These are phyloP conservation scores for Exidia glandulosa DNA, from an alignment of 768 basidiomycete genomes.

Conservation along the genomic window DNA sequence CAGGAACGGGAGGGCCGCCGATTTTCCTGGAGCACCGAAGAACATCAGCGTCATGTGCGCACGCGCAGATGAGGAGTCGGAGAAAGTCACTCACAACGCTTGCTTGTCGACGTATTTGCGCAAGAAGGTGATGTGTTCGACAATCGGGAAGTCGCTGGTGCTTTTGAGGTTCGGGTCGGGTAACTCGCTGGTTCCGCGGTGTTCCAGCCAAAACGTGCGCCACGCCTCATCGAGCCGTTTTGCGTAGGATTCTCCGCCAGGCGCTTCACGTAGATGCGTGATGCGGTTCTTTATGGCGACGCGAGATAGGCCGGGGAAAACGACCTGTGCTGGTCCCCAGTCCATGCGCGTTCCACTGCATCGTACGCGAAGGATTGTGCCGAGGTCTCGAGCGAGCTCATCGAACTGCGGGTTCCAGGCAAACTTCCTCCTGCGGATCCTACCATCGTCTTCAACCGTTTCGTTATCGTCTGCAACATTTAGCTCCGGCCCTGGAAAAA, in stretches of 20 bases:
- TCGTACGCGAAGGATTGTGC: conserved; percentile 70
- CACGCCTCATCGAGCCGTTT: conserved; percentile 73
- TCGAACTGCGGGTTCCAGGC: conserved; percentile 83
- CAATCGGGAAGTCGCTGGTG: conserved; percentile 66
- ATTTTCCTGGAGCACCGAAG: conserved; percentile 44
- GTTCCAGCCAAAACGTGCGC: conserved; percentile 64
- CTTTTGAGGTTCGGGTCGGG: conserved; percentile 62
- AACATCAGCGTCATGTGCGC: conserved; percentile 25
- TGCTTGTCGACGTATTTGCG: conserved; percentile 77
- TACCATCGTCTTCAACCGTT: not conserved
- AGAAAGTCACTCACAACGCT: conserved; percentile 42
- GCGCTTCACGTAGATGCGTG: conserved; percentile 44
- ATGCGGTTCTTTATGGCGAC: conserved; percentile 65
- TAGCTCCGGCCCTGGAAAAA: no score
- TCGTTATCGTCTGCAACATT: not conserved
- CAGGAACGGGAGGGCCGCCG: not conserved
- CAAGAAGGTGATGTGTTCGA: conserved; percentile 68
- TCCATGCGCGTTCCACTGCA: conserved; percentile 51
- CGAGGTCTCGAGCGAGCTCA: conserved; percentile 78
- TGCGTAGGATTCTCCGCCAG: conserved; percentile 64
- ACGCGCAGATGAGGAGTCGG: not conserved
- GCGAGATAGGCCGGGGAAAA: conserved; percentile 67
- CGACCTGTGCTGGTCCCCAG: conserved; percentile 62
- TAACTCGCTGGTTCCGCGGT: conserved; percentile 54
- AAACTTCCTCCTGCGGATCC: conserved; percentile 51